Percentiles rank a stretch among this genome's conserved stretches.
phyloP scores from a whole-genome alignment of 23 red algal genomes.

The Gracilaria vermiculophylla region DNA sequence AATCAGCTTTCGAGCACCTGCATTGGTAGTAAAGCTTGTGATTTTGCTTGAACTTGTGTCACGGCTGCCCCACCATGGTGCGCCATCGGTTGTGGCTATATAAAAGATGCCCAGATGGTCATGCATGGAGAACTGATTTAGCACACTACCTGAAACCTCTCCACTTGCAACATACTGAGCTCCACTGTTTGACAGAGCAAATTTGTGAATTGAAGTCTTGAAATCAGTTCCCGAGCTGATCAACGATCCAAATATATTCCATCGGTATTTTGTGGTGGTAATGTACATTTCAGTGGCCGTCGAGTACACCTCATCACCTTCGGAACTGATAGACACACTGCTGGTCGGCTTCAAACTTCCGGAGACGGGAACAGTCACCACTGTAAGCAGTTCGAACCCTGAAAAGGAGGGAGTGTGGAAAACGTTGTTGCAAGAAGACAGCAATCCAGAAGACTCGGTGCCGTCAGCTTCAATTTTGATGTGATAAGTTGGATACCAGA shows the following conservation, averaged over 20 bases:
- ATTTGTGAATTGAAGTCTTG: conserved; percentile 52
- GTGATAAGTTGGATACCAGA: neutral
- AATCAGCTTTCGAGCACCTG: neutral
- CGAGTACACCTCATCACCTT: conserved; percentile 44
- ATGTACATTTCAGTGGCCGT: conserved; percentile 45
- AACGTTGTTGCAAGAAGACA: neutral
- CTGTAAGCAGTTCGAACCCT: conserved; percentile 48
- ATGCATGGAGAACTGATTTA: conserved; percentile 76
- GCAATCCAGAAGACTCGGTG: neutral
- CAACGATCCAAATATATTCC: neutral
- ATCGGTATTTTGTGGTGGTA: conserved; percentile 56
- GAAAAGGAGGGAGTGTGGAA: conserved; percentile 22
- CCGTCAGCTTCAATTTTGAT: neutral
- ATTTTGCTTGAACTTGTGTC: conserved; percentile 41
- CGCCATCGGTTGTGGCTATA: conserved; percentile 68
- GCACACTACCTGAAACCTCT: conserved; percentile 37
- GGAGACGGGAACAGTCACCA: conserved; percentile 45
- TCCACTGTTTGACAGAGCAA: conserved; percentile 8
- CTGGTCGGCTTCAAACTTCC: conserved; percentile 34
- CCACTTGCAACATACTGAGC: conserved; percentile 55
- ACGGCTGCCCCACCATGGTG: conserved; percentile 47
- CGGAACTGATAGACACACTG: conserved; percentile 29
- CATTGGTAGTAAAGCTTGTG: neutral
- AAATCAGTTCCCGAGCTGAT: conserved; percentile 14
- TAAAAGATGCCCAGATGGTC: conserved; percentile 45